These are phyloP conservation scores for Rhazya stricta DNA, from an alignment of 257 asterid genomes.

Conservation along the genomic window DNA sequence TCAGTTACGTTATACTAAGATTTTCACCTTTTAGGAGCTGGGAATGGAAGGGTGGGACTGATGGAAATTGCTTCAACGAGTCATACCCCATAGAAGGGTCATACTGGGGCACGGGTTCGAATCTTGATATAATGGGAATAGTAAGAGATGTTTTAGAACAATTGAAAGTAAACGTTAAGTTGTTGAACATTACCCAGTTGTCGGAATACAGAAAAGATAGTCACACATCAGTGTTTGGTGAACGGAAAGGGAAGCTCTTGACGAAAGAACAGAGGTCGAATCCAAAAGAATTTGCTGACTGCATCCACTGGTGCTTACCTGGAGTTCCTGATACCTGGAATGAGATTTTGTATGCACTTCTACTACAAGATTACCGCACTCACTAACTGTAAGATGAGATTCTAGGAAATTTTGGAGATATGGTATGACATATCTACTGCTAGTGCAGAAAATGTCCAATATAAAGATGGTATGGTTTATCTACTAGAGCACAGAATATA, in stretches of 20 bases:
- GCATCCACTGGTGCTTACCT: slow-evolving; percentile 99
- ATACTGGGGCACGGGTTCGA: slow-evolving; percentile 87
- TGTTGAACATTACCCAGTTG: slow-evolving; percentile 71
- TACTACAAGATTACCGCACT: slow-evolving; percentile 61
- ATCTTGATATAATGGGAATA: slow-evolving; percentile 60
- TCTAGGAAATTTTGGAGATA: not conserved
- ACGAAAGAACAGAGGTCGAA: slow-evolving; percentile 62
- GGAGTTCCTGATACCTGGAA: slow-evolving; percentile 94
- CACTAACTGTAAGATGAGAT: not conserved
- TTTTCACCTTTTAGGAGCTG: slow-evolving; percentile 56
- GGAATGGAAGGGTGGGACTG: slow-evolving; percentile 84
- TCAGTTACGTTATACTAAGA: not conserved
- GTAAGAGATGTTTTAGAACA: slow-evolving; percentile 40
- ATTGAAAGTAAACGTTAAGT: slow-evolving; percentile 40
- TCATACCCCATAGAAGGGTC: slow-evolving; percentile 50
- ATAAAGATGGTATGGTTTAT: not conserved
- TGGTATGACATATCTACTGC: no score
- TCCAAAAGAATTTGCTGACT: slow-evolving; percentile 69
- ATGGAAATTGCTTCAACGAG: slow-evolving; percentile 80
- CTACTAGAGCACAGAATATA: not conserved
- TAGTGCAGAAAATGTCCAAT: not conserved
- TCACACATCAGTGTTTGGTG: slow-evolving; percentile 70
- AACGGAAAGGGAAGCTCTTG: slow-evolving; percentile 74
- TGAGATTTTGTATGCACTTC: slow-evolving; percentile 60
- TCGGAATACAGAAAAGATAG: slow-evolving; percentile 83